Conservation (phyloP, 116 monocot genomes). For the Iris pallida region DNA sequence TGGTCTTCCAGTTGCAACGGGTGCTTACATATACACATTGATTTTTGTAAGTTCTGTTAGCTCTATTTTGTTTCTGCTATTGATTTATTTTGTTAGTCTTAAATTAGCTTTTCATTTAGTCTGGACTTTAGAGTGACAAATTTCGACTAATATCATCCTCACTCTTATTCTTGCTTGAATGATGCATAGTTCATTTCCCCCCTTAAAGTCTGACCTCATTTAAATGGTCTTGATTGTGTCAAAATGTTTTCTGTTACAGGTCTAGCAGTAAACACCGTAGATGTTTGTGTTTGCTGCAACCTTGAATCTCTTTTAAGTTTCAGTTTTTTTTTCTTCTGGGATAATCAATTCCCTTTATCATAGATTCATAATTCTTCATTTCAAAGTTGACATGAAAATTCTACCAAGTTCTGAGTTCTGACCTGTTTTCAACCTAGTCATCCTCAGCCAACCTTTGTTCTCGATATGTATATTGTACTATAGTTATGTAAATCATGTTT, state of each 20-base stretch:
- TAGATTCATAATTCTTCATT: neutral
- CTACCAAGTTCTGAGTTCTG: neutral
- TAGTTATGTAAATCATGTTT: neutral
- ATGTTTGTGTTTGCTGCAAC: too few species aligned
- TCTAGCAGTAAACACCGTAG: too few species aligned
- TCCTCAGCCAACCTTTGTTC: too few species aligned
- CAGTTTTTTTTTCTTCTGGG: too few species aligned
- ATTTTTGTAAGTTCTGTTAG: slow-evolving; percentile 71
- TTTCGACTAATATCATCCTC: neutral
- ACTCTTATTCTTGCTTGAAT: neutral
- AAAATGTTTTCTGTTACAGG: too few species aligned
- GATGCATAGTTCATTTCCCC: neutral
- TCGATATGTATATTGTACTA: too few species aligned
- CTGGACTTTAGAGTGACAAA: neutral
- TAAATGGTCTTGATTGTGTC: too few species aligned
- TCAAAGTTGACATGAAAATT: neutral
- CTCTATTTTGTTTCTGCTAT: neutral
- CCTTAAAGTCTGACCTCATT: too few species aligned
- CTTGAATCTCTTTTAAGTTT: too few species aligned
- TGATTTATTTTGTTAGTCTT: neutral
- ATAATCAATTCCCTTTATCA: too few species aligned
- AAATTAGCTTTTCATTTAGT: neutral
- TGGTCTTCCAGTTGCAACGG: slow-evolving; percentile 71
- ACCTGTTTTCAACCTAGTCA: neutral
- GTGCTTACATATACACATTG: slow-evolving; percentile 82